A percentile compares a stretch with the other conserved stretches of the same genome.
Evolutionary conservation across 208 protist genomes (phyloP).

Genomic region (Acanthamoeba royreba): DNA sequence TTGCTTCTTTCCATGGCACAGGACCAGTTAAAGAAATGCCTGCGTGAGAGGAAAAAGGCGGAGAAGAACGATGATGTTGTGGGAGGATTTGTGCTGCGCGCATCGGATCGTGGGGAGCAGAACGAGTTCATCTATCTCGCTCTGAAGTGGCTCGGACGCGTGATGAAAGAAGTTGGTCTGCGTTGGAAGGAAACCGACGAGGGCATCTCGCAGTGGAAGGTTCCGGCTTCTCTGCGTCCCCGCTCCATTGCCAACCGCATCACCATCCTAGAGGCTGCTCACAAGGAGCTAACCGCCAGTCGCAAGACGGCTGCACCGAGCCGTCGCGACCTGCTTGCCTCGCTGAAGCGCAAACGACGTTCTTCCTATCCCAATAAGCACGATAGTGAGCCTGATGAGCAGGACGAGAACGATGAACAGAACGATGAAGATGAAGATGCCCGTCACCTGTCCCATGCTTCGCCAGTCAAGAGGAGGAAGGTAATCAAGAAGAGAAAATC

Average conservation of each 20-base stretch:
- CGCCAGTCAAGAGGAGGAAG: neutral
- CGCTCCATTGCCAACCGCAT: neutral
- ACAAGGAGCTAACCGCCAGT: neutral
- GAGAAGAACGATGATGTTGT: neutral
- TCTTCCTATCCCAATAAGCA: neutral
- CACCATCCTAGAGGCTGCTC: neutral
- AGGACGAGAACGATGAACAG: neutral
- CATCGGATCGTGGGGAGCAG: neutral
- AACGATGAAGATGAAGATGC: neutral
- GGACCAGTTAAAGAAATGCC: neutral
- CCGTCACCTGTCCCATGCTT: neutral
- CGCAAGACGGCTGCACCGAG: neutral
- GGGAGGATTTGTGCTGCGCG: neutral
- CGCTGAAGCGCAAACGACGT: neutral
- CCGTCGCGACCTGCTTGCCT: neutral
- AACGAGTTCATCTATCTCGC: neutral
- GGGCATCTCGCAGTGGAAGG: neutral
- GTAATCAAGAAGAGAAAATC: no score
- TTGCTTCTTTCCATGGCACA: neutral
- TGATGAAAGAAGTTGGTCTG: neutral
- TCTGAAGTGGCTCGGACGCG: neutral
- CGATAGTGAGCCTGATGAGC: no score
- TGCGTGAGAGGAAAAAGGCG: neutral
- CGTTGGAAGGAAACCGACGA: neutral
- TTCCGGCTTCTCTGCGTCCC: neutral